Conservation (phyloP, 2,329 filamentous ascomycete species). For the Diaporthe citrichinensis region DNA sequence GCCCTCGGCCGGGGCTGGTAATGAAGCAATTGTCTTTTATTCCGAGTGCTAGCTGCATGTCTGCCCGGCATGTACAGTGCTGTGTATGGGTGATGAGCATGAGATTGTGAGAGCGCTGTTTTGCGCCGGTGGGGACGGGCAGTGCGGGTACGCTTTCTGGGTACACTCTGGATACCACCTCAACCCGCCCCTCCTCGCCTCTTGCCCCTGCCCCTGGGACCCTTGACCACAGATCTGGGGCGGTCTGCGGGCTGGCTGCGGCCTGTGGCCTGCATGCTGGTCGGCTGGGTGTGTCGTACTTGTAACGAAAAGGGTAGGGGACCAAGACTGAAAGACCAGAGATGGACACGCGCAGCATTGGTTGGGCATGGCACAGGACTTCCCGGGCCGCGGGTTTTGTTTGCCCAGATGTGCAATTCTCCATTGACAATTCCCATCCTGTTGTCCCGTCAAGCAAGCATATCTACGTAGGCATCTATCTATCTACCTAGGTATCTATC, state of each 20-base stretch:
- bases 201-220: slow-evolving; percentile 20
- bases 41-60: background rate
- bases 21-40: background rate
- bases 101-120: slow-evolving; percentile 29
- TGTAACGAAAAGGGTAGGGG: background rate
- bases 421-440: slow-evolving; percentile 5
- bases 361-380: background rate
- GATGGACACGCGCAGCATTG: background rate
- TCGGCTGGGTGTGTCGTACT: background rate
- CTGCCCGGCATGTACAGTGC: background rate
- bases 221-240: slow-evolving; percentile 29
- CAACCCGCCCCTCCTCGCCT: slow-evolving; percentile 11
- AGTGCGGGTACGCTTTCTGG: background rate
- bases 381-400: slow-evolving; percentile 24
- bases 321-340: background rate
- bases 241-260: slow-evolving; percentile 15
- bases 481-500: background rate
- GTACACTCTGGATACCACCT: slow-evolving; percentile 27
- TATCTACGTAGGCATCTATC: background rate
- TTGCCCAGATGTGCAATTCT: slow-evolving; percentile 9
- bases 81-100: background rate
- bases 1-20: background rate
- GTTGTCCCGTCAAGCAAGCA: background rate
- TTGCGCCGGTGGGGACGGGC: slow-evolving; percentile 31
- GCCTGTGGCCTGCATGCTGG: background rate